A percentile compares a stretch with the other conserved stretches of the same genome.
Evolutionary conservation across 805 yeast species (phyloP).

Genomic region (Ogataea trehalophila): DNA sequence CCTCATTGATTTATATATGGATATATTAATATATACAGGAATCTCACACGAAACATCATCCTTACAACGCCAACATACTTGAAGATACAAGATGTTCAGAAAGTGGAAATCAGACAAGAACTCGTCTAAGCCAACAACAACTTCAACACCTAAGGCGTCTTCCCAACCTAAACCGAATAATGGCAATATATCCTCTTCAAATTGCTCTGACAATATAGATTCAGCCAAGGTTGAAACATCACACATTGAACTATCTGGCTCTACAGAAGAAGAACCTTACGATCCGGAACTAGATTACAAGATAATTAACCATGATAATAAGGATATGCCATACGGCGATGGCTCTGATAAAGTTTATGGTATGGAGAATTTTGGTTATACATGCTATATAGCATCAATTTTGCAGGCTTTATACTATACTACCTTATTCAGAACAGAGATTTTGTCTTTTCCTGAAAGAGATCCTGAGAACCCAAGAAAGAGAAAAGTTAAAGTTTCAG

Average conservation of each 20-base stretch:
- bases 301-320: slow-evolving; percentile 15
- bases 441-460: slow-evolving; percentile 45
- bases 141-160: neutral
- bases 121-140: slow-evolving; percentile 10
- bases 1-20: no score
- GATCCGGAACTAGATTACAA: slow-evolving; percentile 22
- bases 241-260: slow-evolving; percentile 15
- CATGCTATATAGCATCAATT: slow-evolving; percentile 93
- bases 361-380: slow-evolving; percentile 82
- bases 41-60: no score
- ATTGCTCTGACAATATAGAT: neutral
- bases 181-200: neutral
- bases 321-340: slow-evolving; percentile 51
- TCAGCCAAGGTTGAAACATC: slow-evolving; percentile 10
- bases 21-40: no score
- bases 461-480: slow-evolving; percentile 29
- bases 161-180: neutral
- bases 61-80: neutral
- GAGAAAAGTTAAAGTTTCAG: slow-evolving; percentile 37
- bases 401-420: slow-evolving; percentile 83
- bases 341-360: slow-evolving; percentile 71
- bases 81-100: slow-evolving; percentile 17
- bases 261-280: slow-evolving; percentile 16
- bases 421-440: slow-evolving; percentile 55
- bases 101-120: slow-evolving; percentile 24